These are phyloP conservation scores for Verticillium zaregamsianum DNA, from an alignment of 2,329 filamentous ascomycete species.

Conservation along the genomic window DNA sequence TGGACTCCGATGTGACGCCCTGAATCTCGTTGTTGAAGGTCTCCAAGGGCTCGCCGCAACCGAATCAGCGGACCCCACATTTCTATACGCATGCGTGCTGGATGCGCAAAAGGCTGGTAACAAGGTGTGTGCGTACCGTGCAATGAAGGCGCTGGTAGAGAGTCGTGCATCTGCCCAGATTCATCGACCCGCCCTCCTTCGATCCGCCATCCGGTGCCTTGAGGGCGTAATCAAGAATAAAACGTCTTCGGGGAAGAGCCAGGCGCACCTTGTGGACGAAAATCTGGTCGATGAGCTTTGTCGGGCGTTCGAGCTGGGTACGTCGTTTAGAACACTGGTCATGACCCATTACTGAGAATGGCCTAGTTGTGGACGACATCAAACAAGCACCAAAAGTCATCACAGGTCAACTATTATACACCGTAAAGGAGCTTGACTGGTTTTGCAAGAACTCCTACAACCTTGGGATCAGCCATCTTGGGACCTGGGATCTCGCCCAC, in stretches of 20 bases:
- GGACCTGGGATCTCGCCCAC: constrained; percentile 47
- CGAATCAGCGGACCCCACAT: constrained; percentile 49
- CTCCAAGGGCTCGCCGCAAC: constrained; percentile 56
- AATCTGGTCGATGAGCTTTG: constrained; percentile 47
- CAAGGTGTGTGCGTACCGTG: constrained; percentile 45
- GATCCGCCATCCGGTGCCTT: constrained; percentile 50
- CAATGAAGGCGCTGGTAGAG: constrained; percentile 28
- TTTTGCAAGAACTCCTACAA: constrained; percentile 83
- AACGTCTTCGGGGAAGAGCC: not conserved
- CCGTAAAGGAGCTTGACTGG: constrained; percentile 69
- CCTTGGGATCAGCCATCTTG: constrained; percentile 58
- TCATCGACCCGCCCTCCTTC: constrained; percentile 31
- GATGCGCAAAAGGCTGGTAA: constrained; percentile 68
- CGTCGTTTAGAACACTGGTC: constrained; percentile 8
- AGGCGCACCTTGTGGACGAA: constrained; percentile 5
- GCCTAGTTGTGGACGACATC: constrained; percentile 35
- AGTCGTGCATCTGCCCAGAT: constrained; percentile 15
- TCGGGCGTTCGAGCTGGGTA: constrained; percentile 41
- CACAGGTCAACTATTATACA: constrained; percentile 48
- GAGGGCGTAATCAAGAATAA: not conserved
- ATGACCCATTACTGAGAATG: constrained; percentile 13
- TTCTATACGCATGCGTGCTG: constrained; percentile 75
- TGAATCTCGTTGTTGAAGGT: constrained; percentile 56
- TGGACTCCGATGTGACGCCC: constrained; percentile 56
- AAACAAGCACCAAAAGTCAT: constrained; percentile 30